A percentile compares a stretch with the other conserved stretches of the same genome.
phyloP scores from a whole-genome alignment of 2,329 filamentous ascomycete species.

The Zopfia rhizophila region DNA sequence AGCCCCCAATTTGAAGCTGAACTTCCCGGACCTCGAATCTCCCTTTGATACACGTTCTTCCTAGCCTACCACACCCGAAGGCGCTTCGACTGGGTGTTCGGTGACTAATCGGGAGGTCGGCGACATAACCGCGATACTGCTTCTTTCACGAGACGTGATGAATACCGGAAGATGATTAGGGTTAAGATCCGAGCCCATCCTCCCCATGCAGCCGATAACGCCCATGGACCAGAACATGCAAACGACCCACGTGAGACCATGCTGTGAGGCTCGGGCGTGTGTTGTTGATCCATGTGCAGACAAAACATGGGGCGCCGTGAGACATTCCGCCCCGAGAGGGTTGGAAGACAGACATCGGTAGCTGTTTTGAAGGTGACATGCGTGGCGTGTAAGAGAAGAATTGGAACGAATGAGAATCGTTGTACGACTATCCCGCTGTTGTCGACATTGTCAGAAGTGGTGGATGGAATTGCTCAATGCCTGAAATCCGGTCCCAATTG shows the following conservation, averaged over 20 bases:
- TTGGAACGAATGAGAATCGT: conserved; percentile 27
- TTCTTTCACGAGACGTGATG: conserved; percentile 60
- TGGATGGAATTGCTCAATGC: conserved; percentile 12
- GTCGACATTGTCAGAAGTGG: conserved; percentile 41
- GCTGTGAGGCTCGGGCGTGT: conserved; percentile 70
- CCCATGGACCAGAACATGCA: conserved; percentile 44
- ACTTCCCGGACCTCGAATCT: conserved; percentile 58
- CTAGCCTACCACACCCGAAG: conserved; percentile 27
- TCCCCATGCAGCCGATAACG: conserved; percentile 58
- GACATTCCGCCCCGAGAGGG: conserved; percentile 59
- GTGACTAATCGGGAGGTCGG: conserved; percentile 74
- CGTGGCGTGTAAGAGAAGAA: conserved; percentile 56
- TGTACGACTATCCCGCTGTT: conserved; percentile 35
- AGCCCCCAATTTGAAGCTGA: conserved; percentile 64
- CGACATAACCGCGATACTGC: conserved; percentile 65
- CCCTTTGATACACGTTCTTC: conserved; percentile 49
- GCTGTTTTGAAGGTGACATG: conserved; percentile 84
- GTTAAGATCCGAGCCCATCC: conserved; percentile 92
- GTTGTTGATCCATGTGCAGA: conserved; percentile 50
- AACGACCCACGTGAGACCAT: conserved; percentile 64
- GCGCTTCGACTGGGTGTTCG: conserved; percentile 31
- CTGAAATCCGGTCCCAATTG: conserved; percentile 26
- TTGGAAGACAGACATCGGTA: conserved; percentile 77
- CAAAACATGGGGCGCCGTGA: conserved; percentile 55
- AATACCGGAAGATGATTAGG: conserved; percentile 84